Evolutionary conservation across 164 flowering plant species (phyloP).

Genomic region (Saururus chinensis): DNA sequence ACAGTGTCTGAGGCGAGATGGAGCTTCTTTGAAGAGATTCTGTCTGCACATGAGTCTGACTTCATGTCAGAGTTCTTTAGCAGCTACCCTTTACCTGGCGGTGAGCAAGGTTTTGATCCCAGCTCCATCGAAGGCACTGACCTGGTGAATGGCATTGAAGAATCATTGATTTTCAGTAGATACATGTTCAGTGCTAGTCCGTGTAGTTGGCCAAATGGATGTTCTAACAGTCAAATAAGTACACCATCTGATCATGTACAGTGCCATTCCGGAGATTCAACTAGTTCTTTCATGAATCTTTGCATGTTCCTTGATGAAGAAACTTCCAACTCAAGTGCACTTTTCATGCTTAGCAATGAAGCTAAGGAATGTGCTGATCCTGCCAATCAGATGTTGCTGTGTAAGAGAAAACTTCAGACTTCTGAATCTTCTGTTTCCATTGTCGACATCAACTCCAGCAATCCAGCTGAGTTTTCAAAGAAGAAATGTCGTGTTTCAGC

Average conservation of each 20-base stretch:
- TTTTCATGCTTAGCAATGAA: not conserved
- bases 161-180: constrained; percentile 12
- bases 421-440: not conserved
- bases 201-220: constrained; percentile 4
- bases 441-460: constrained; percentile 9
- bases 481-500: constrained; percentile 37
- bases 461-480: constrained; percentile 20
- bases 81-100: constrained; percentile 14
- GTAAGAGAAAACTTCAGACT: constrained; percentile 13
- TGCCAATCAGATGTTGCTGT: constrained; percentile 12
- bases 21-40: constrained; percentile 27
- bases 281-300: constrained; percentile 18
- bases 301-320: constrained; percentile 16
- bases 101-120: constrained; percentile 4
- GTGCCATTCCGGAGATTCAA: constrained; percentile 5
- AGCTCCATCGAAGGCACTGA: constrained; percentile 22
- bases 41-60: constrained; percentile 45
- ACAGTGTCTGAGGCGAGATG: constrained; percentile 38
- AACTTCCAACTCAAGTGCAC: constrained; percentile 4
- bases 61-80: constrained; percentile 61
- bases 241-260: constrained; percentile 16
- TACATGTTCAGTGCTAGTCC: constrained; percentile 14
- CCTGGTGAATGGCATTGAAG: no score
- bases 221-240: constrained; percentile 14
- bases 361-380: constrained; percentile 7